Evolutionary conservation across 2,329 filamentous ascomycete species (phyloP).

Genomic region (Exophiala xenobiotica): DNA sequence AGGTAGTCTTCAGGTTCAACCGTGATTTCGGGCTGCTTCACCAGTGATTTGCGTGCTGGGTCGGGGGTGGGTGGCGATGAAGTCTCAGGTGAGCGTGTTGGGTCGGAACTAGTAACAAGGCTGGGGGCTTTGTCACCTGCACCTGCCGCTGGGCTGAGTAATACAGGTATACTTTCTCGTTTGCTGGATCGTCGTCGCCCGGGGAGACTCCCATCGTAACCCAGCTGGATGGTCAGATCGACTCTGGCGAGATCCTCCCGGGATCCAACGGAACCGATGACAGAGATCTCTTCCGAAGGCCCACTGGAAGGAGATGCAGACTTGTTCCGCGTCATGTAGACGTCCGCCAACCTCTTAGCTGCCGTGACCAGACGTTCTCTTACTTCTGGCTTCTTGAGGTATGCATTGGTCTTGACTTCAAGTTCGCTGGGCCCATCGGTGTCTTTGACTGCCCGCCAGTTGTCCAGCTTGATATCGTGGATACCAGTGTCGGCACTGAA

Average conservation of each 20-base stretch:
- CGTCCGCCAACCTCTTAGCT: constrained; percentile 20
- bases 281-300: not conserved
- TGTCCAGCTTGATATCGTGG: constrained; percentile 24
- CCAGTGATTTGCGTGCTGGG: not conserved
- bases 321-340: constrained; percentile 13
- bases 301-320: not conserved
- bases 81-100: constrained; percentile 9
- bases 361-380: constrained; percentile 8
- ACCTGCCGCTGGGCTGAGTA: not conserved
- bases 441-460: constrained; percentile 20
- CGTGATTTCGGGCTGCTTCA: not conserved
- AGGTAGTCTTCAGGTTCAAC: constrained; percentile 4
- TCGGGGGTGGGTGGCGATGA: constrained; percentile 13
- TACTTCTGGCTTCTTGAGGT: constrained; percentile 21
- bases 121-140: constrained; percentile 6
- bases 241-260: not conserved
- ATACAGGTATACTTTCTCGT: not conserved
- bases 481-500: constrained; percentile 29
- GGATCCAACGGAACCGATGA: not conserved
- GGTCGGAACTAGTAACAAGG: constrained; percentile 11
- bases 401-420: constrained; percentile 20
- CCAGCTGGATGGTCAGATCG: not conserved
- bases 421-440: constrained; percentile 13
- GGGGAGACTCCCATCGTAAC: not conserved
- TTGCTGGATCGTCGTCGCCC: not conserved